Percentiles rank a stretch among this genome's conserved stretches.
Evolutionary conservation across 1,284 basidiomycete species (phyloP).

Genomic region (Chalciporus sp.): DNA sequence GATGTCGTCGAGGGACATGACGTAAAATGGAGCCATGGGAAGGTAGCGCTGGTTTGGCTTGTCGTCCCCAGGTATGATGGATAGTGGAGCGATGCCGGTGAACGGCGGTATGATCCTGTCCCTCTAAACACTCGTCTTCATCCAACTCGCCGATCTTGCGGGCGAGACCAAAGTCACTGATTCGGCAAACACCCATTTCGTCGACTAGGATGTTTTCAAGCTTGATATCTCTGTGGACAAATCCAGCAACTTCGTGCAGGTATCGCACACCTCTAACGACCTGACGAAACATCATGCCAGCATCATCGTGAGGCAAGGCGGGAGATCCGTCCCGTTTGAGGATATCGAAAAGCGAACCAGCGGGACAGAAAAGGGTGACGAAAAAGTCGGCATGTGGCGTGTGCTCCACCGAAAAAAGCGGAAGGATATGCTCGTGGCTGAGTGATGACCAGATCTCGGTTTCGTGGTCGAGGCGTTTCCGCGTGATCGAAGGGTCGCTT

Average conservation of each 20-base stretch:
- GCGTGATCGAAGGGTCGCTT: slow-evolving; percentile 45
- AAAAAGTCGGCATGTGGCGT: slow-evolving; percentile 77
- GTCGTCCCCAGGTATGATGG: slow-evolving; percentile 26
- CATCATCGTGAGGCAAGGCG: slow-evolving; percentile 72
- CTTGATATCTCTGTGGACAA: slow-evolving; percentile 94
- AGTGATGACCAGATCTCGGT: slow-evolving; percentile 78
- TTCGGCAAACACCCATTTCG: slow-evolving; percentile 77
- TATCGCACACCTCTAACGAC: slow-evolving; percentile 86
- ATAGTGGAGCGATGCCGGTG: slow-evolving; percentile 34
- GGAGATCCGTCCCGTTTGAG: slow-evolving; percentile 71
- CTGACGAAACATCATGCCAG: slow-evolving; percentile 88
- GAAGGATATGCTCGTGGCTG: slow-evolving; percentile 78
- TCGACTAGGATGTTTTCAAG: slow-evolving; percentile 96
- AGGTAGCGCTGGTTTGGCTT: slow-evolving; percentile 25
- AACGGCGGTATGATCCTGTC: slow-evolving; percentile 21
- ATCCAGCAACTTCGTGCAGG: slow-evolving; percentile 77
- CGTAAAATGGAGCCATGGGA: slow-evolving; percentile 37
- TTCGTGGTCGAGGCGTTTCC: slow-evolving; percentile 74
- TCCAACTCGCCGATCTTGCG: slow-evolving; percentile 57
- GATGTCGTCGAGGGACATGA: slow-evolving; percentile 50
- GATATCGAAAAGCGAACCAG: slow-evolving; percentile 86
- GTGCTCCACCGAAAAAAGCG: slow-evolving; percentile 73
- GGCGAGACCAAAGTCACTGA: slow-evolving; percentile 85
- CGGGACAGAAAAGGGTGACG: slow-evolving; percentile 82
- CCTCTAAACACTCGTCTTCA: slow-evolving; percentile 40